phyloP scores from a whole-genome alignment of 148 eudicot species.

The Vaccinium macrocarpon region DNA sequence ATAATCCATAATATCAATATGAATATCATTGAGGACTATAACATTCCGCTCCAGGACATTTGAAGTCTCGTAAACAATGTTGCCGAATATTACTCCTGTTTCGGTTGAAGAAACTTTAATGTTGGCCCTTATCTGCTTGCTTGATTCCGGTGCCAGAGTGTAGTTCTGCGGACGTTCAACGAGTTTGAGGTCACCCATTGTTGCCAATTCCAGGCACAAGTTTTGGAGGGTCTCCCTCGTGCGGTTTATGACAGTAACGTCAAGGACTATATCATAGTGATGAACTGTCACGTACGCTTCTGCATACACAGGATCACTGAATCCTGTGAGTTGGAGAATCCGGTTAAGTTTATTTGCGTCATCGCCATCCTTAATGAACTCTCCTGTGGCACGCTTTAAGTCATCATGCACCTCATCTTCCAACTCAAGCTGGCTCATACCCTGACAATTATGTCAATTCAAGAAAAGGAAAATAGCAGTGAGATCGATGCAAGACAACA shows the following conservation, averaged over 20 bases:
- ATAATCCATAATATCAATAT: conserved; percentile 98
- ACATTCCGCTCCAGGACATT: conserved; percentile 92
- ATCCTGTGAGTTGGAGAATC: conserved; percentile 92
- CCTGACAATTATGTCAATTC: conserved; percentile 39
- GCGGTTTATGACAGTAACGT: conserved; percentile 89
- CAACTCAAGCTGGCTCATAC: conserved; percentile 96
- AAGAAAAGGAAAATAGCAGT: neutral
- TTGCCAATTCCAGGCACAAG: conserved; percentile 91
- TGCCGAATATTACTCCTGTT: conserved; percentile 92
- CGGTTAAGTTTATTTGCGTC: conserved; percentile 89
- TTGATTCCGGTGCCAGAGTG: conserved; percentile 89
- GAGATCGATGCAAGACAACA: neutral
- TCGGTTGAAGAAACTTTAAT: conserved; percentile 97
- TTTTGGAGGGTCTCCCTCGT: conserved; percentile 94
- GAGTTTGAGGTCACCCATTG: conserved; percentile 97
- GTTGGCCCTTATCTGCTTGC: conserved; percentile 93
- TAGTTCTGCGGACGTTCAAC: conserved; percentile 98
- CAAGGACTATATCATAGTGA: conserved; percentile 96
- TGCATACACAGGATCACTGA: conserved; percentile 95
- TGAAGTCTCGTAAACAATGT: conserved; percentile 90
- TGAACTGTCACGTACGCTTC: conserved; percentile 99
- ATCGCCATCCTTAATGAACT: conserved; percentile 72
- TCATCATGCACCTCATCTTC: conserved; percentile 98
- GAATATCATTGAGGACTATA: conserved; percentile 96
- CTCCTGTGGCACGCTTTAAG: conserved; percentile 94